Evolutionary conservation across 345 rosid species (phyloP).

Genomic region (Eucalyptus pauciflora): DNA sequence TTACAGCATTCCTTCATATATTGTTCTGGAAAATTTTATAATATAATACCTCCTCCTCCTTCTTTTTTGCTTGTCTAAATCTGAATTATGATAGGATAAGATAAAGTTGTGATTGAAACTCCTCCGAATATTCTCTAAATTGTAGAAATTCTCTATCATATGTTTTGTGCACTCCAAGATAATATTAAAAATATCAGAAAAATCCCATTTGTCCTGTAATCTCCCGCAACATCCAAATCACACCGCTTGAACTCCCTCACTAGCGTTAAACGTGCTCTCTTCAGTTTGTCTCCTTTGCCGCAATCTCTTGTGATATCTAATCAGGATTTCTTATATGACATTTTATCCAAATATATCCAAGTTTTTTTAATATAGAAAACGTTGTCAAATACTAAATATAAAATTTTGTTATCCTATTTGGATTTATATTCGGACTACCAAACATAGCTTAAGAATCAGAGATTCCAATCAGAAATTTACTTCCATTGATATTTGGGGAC

Average conservation of each 20-base stretch:
- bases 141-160: not conserved
- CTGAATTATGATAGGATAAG: not conserved
- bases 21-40: not conserved
- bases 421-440: not conserved
- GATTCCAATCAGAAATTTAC: not conserved
- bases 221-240: not conserved
- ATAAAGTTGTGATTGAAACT: not conserved
- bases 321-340: not conserved
- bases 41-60: fast-evolving
- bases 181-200: not conserved
- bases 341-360: not conserved
- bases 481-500: not conserved
- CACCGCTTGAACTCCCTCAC: not conserved
- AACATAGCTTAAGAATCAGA: not conserved
- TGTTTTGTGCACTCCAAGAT: not conserved
- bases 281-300: not conserved
- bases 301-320: not conserved
- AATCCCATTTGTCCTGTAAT: not conserved
- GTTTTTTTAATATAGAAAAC: not conserved
- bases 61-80: not conserved
- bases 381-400: not conserved
- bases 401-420: not conserved
- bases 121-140: not conserved
- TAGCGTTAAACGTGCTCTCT: not conserved
- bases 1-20: not conserved